phyloP scores from a whole-genome alignment of 331 rosid species.

The Ulmus americana region DNA sequence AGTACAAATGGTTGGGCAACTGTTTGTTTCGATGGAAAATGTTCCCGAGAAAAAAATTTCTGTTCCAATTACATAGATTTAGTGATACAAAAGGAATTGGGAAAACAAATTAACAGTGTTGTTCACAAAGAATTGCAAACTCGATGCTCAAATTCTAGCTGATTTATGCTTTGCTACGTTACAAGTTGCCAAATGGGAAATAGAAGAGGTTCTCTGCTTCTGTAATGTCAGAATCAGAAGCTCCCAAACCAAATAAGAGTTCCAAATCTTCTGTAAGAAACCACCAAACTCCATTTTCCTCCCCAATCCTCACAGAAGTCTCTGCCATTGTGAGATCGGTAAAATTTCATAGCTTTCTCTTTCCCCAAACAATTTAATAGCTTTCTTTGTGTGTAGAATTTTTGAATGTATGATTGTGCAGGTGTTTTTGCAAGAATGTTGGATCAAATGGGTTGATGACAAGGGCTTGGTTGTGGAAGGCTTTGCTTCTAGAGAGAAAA shows the following conservation, averaged over 20 bases:
- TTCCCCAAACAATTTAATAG: neutral
- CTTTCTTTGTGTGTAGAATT: neutral
- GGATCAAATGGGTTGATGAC: conserved; percentile 46
- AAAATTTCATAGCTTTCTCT: neutral
- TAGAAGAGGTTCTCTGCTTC: too few species aligned
- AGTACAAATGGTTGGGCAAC: too few species aligned
- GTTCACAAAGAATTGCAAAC: too few species aligned
- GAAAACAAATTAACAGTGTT: too few species aligned
- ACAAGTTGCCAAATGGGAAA: too few species aligned
- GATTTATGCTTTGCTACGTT: too few species aligned
- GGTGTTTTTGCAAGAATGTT: conserved; percentile 62
- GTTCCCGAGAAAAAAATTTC: too few species aligned
- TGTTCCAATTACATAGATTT: too few species aligned
- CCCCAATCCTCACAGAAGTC: neutral
- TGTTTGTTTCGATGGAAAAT: too few species aligned
- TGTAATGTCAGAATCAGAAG: too few species aligned
- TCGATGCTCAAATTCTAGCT: too few species aligned
- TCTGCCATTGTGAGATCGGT: conserved; percentile 5
- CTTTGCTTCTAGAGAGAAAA: conserved; percentile 42
- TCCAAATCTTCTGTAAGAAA: neutral
- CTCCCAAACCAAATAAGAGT: neutral
- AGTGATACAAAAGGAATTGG: too few species aligned
- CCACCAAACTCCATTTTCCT: neutral
- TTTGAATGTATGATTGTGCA: neutral
- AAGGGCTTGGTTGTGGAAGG: conserved; percentile 63